phyloP scores from a whole-genome alignment of 2,329 filamentous ascomycete species.

The Pseudocercospora ulei region DNA sequence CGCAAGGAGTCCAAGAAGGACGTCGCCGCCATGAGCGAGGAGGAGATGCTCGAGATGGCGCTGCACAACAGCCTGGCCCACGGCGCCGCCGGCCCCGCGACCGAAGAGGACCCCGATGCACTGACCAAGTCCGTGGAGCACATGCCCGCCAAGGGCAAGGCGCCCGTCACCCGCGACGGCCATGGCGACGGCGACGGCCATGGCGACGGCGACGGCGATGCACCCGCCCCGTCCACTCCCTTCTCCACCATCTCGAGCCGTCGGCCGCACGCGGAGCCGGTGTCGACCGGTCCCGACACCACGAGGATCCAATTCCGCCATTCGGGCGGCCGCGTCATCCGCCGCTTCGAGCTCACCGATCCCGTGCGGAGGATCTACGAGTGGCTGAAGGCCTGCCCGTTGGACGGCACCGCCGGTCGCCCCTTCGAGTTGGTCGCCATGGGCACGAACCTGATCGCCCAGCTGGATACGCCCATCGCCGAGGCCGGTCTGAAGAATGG shows the following conservation, averaged over 20 bases:
- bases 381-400: constrained; percentile 83
- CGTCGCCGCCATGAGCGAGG: constrained; percentile 83
- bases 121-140: constrained; percentile 55
- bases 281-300: constrained; percentile 53
- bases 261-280: constrained; percentile 67
- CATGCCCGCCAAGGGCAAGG: constrained; percentile 47
- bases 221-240: constrained; percentile 28
- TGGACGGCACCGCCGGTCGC: constrained; percentile 66
- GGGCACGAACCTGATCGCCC: constrained; percentile 73
- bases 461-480: constrained; percentile 59
- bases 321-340: constrained; percentile 71
- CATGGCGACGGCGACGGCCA: constrained; percentile 18
- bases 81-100: constrained; percentile 41
- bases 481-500: constrained; percentile 82
- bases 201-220: constrained; percentile 15
- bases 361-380: constrained; percentile 78
- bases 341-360: constrained; percentile 70
- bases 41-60: constrained; percentile 93
- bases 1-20: constrained; percentile 60
- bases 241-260: constrained; percentile 65
- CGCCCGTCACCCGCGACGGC: constrained; percentile 36
- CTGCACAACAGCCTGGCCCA: constrained; percentile 73
- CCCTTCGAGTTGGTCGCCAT: constrained; percentile 82
- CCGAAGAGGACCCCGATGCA: constrained; percentile 72
- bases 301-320: constrained; percentile 91